These are phyloP conservation scores for Salix caprea DNA, from an alignment of 345 rosid species.

Conservation along the genomic window DNA sequence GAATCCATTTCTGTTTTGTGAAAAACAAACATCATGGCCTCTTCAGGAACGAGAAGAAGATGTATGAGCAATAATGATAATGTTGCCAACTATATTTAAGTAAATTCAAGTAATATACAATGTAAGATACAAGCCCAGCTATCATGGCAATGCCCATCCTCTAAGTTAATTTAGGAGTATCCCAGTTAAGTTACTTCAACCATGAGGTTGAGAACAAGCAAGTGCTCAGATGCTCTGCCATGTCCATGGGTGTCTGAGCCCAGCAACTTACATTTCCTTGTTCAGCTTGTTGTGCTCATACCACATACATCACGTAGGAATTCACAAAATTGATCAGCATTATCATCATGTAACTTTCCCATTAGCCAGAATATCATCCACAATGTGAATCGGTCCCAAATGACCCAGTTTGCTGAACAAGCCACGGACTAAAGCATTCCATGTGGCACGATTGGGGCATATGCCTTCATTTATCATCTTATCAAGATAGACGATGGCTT, in stretches of 20 bases:
- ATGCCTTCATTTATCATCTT: constrained; percentile 49
- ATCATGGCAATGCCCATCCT: no score
- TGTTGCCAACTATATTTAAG: not conserved
- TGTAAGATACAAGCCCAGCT: no score
- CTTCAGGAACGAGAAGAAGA: not conserved
- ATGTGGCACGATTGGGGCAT: constrained; percentile 53
- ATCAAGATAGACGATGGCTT: constrained; percentile 39
- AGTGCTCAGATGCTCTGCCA: not conserved
- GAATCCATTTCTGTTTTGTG: not conserved
- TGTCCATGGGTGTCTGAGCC: not conserved
- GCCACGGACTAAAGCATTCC: constrained; percentile 63
- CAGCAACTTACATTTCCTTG: not conserved
- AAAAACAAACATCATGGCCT: not conserved
- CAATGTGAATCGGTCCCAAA: constrained; percentile 34
- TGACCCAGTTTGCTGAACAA: constrained; percentile 44
- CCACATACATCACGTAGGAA: not conserved
- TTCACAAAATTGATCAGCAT: not conserved
- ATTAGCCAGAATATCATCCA: constrained; percentile 41
- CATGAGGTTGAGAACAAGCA: not conserved
- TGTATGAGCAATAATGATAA: not conserved
- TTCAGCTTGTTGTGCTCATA: no score
- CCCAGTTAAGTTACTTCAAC: not conserved
- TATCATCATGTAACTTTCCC: constrained; percentile 17
- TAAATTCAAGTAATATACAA: no score
- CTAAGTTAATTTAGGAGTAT: not conserved